Conservation (phyloP, 352 stramenopile genomes). For the Phytophthora sojae region DNA sequence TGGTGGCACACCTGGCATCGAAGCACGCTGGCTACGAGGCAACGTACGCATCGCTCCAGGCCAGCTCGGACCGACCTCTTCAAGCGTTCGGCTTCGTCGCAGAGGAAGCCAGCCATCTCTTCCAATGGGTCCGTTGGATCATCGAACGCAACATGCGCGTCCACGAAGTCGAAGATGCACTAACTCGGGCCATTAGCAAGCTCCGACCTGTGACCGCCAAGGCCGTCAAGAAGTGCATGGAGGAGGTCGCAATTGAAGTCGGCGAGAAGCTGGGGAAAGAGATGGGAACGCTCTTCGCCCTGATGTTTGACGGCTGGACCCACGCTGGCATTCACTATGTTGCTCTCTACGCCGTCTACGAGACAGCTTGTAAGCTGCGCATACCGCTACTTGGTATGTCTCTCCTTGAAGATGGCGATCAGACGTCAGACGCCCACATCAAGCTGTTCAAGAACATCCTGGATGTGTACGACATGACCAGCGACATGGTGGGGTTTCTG, state of each 20-base stretch:
- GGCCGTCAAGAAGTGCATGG: conserved; percentile 27
- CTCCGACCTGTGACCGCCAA: conserved; percentile 12
- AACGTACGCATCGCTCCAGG: too few species aligned
- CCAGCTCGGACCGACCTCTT: too few species aligned
- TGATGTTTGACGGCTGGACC: conserved; percentile 27
- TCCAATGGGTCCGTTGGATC: too few species aligned
- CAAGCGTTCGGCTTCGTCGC: too few species aligned
- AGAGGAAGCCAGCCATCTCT: too few species aligned
- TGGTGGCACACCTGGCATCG: too few species aligned
- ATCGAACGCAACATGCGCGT: too few species aligned
- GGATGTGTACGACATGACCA: conserved; percentile 26
- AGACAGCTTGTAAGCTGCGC: conserved; percentile 2
- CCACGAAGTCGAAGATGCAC: too few species aligned
- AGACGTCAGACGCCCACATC: conserved; percentile 18
- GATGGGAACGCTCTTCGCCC: conserved; percentile 15
- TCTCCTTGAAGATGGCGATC: conserved; percentile 8
- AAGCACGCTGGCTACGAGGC: too few species aligned
- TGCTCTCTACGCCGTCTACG: conserved; percentile 11
- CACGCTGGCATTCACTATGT: conserved; percentile 19
- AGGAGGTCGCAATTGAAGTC: conserved; percentile 10
- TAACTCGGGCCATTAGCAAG: too few species aligned
- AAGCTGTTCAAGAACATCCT: conserved; percentile 14
- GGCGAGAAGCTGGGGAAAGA: conserved; percentile 9
- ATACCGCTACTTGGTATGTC: conserved; percentile 15
- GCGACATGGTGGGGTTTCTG: conserved; percentile 21